Conservation (phyloP, 2,329 filamentous ascomycete genomes). For the Allantophomopsis lycopodina region DNA sequence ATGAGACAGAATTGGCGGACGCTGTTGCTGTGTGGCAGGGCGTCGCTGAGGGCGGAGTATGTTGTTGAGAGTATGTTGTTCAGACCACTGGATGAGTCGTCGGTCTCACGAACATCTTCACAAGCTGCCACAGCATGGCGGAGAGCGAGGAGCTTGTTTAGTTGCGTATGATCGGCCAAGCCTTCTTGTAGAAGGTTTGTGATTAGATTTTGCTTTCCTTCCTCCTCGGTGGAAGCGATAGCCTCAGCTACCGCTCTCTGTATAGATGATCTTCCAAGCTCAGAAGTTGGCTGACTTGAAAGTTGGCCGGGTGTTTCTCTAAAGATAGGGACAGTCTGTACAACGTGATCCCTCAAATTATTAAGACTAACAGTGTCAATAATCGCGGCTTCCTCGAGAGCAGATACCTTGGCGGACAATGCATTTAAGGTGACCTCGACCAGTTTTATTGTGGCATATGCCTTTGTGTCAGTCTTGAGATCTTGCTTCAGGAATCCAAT, state of each 20-base stretch:
- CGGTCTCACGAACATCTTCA: slow-evolving; percentile 5
- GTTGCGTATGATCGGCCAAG: slow-evolving; percentile 1
- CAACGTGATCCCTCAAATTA: no score
- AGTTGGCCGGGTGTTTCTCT: no score
- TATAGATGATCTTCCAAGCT: no score
- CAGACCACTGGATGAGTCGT: no score
- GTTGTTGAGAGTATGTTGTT: slow-evolving; percentile 6
- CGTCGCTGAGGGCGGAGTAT: slow-evolving; percentile 11
- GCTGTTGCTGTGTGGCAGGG: slow-evolving; percentile 9
- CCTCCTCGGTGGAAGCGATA: neutral
- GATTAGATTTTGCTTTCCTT: neutral
- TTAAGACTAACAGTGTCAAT: no score
- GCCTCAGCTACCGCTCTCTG: no score
- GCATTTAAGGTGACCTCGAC: slow-evolving; percentile 9
- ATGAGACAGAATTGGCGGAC: slow-evolving; percentile 15
- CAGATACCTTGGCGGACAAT: slow-evolving; percentile 6
- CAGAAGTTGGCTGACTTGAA: no score
- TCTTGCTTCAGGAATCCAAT: slow-evolving; percentile 8
- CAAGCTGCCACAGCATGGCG: slow-evolving; percentile 12
- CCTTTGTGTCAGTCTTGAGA: slow-evolving; percentile 8
- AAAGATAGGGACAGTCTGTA: no score
- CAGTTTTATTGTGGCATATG: slow-evolving; percentile 8
- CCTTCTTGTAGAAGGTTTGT: neutral
- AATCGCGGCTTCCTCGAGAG: slow-evolving; percentile 6
- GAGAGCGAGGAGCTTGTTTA: slow-evolving; percentile 13